A percentile compares a stretch with the other conserved stretches of the same genome.
Evolutionary conservation across 2,329 filamentous ascomycete genomes (phyloP).

Genomic region (Ophiostoma sp.): DNA sequence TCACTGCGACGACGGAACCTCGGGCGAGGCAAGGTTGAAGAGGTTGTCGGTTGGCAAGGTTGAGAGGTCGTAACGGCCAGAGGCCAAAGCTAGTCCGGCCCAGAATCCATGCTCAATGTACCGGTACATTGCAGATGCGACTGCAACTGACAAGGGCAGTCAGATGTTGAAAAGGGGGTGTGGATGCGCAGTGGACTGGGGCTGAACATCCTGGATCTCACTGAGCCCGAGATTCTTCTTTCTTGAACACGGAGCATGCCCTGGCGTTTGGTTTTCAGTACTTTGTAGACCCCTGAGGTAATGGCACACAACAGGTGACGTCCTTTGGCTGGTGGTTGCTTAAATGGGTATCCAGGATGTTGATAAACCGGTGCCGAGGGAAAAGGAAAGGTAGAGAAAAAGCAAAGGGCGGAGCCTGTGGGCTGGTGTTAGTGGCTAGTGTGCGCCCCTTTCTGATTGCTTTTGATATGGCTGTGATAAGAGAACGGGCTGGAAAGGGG

Average conservation of each 20-base stretch:
- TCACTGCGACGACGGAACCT: not conserved
- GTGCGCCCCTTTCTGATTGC: not conserved
- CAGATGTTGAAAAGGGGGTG: constrained; percentile 3
- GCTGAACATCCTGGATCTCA: not conserved
- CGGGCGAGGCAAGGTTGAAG: not conserved
- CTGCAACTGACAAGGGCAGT: not conserved
- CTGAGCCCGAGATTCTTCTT: not conserved
- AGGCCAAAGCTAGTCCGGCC: not conserved
- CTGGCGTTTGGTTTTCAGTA: not conserved
- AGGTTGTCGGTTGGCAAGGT: not conserved
- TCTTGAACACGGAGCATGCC: not conserved
- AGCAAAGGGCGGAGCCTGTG: not conserved
- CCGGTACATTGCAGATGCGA: constrained; percentile 1
- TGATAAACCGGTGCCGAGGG: not conserved
- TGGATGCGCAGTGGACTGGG: constrained; percentile 12
- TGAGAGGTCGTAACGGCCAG: not conserved
- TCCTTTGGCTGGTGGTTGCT: not conserved
- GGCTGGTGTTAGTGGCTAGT: not conserved
- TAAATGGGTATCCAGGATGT: not conserved
- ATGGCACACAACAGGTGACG: not conserved
- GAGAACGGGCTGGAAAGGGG: not conserved
- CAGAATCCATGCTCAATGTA: not conserved
- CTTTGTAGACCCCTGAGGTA: not conserved
- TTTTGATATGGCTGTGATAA: constrained; percentile 4
- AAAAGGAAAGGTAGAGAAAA: not conserved